Percentiles rank a stretch among this genome's conserved stretches.
Conservation (phyloP, 2,329 filamentous ascomycete species). For the Elsinoe necatrix region DNA sequence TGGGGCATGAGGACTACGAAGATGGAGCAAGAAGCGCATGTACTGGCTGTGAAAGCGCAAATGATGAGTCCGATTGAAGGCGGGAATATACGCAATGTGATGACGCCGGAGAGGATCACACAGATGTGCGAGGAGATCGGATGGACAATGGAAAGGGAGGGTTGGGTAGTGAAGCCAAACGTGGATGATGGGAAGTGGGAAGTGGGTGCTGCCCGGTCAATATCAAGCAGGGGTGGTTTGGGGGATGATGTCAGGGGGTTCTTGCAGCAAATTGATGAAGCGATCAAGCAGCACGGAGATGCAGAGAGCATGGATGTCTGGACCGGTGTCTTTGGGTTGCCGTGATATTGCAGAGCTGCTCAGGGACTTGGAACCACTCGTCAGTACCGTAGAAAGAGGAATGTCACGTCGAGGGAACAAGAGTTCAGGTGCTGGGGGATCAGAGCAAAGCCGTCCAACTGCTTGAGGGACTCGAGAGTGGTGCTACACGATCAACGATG, state of each 20-base stretch:
- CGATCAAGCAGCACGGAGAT: constrained; percentile 9
- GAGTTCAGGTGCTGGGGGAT: background rate
- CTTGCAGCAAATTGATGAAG: constrained; percentile 19
- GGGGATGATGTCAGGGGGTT: constrained; percentile 29
- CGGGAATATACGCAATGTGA: constrained; percentile 42
- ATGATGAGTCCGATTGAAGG: constrained; percentile 31
- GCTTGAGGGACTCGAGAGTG: background rate
- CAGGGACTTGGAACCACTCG: background rate
- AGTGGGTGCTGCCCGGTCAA: constrained; percentile 26
- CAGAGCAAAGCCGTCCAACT: background rate
- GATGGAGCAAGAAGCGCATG: constrained; percentile 38
- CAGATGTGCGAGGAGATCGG: constrained; percentile 30
- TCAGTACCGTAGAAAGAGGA: background rate
- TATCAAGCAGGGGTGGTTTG: constrained; percentile 16
- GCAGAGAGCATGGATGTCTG: constrained; percentile 21
- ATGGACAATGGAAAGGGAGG: constrained; percentile 34
- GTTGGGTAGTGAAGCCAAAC: constrained; percentile 27
- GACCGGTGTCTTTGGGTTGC: constrained; percentile 17
- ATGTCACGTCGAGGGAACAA: background rate
- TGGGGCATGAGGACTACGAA: constrained; percentile 38
- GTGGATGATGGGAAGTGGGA: constrained; percentile 45
- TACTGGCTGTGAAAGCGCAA: constrained; percentile 46
- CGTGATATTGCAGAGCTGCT: background rate
- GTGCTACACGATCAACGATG: constrained; percentile 2
- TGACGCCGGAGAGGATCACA: constrained; percentile 37